Conservation (phyloP, 768 basidiomycete species). For the Mycena alexandri region DNA sequence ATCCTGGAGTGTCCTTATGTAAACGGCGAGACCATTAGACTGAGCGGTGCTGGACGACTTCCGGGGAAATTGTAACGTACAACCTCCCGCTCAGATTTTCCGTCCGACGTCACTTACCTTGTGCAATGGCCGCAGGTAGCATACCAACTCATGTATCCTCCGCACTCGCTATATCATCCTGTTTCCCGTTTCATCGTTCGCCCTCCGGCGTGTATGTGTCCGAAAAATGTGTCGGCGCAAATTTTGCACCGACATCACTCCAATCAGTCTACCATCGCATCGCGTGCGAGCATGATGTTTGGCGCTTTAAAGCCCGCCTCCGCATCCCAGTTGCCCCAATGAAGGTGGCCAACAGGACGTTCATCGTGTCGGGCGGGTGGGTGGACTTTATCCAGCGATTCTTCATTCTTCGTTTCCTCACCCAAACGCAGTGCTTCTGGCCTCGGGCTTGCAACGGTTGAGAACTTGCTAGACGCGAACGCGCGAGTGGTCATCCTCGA, state of each 20-base stretch:
- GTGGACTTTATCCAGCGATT: constrained; percentile 24
- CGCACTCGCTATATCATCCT: constrained; percentile 6
- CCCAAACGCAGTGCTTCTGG: constrained; percentile 47
- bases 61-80: constrained; percentile 34
- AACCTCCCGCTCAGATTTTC: not conserved
- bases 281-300: constrained; percentile 8
- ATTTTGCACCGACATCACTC: constrained; percentile 33
- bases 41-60: constrained; percentile 53
- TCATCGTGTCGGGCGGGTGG: constrained; percentile 55
- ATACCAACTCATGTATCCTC: constrained; percentile 5
- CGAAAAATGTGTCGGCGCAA: constrained; percentile 26
- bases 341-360: constrained; percentile 51
- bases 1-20: constrained; percentile 65
- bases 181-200: constrained; percentile 15
- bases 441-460: constrained; percentile 51
- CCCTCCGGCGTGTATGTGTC: constrained; percentile 6
- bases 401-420: not conserved
- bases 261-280: constrained; percentile 28
- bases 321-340: constrained; percentile 35
- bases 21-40: constrained; percentile 65
- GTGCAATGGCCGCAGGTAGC: constrained; percentile 6
- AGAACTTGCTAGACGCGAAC: constrained; percentile 42
- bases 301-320: constrained; percentile 29
- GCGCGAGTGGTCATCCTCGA: constrained; percentile 52
- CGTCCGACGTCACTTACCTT: not conserved